A percentile compares a stretch with the other conserved stretches of the same genome.
Conservation (phyloP, 129 eudicot genomes). For the Escallonia rubra region DNA sequence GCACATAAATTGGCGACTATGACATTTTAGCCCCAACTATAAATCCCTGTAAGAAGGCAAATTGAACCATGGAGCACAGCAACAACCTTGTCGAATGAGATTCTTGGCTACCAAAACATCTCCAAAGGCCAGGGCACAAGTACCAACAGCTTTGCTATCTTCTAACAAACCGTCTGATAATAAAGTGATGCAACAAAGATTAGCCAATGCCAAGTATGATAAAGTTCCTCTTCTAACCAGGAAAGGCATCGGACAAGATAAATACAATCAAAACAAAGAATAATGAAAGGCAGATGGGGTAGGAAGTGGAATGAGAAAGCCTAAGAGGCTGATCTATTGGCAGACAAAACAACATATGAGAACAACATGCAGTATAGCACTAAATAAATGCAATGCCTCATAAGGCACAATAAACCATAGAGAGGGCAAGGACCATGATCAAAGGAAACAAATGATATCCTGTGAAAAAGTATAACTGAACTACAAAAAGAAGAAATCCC, state of each 20-base stretch:
- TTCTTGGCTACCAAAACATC: conserved; percentile 36
- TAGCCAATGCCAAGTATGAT: conserved; percentile 14
- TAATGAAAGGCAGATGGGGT: background rate
- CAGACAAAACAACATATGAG: background rate
- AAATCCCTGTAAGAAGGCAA: conserved; percentile 12
- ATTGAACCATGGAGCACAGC: conserved; percentile 30
- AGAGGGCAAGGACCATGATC: background rate
- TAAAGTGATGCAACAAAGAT: conserved; percentile 23
- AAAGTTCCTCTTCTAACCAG: conserved; percentile 13
- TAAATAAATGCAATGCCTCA: background rate
- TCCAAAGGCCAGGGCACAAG: conserved; percentile 30
- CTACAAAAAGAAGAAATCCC: background rate
- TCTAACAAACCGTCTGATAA: conserved; percentile 36
- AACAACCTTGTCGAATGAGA: conserved; percentile 30
- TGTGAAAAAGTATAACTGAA: background rate
- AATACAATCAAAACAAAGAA: conserved; percentile 1
- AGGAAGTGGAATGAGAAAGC: background rate
- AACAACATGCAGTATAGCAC: background rate
- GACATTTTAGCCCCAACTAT: conserved; percentile 1
- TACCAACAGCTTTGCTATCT: conserved; percentile 37
- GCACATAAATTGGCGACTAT: background rate
- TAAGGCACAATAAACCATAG: background rate
- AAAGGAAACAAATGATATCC: background rate
- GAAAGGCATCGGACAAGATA: conserved; percentile 20
- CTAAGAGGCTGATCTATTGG: background rate